These are phyloP conservation scores for Leptodontidium sp. DNA, from an alignment of 2,329 filamentous ascomycete species.

Conservation along the genomic window DNA sequence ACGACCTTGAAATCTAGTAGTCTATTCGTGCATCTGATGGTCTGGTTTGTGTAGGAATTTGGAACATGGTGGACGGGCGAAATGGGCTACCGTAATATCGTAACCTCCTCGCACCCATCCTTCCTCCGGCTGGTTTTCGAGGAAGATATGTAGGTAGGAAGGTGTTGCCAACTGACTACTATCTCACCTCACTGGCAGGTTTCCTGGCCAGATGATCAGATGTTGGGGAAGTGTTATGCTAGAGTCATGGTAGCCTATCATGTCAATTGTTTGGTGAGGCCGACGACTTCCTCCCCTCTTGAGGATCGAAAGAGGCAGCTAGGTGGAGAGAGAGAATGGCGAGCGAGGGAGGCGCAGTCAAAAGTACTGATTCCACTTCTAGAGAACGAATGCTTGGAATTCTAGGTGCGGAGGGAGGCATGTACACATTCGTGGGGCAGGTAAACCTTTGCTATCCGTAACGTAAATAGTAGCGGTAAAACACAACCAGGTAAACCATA, in stretches of 20 bases:
- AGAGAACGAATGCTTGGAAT: background rate
- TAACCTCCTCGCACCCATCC: background rate
- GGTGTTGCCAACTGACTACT: constrained; percentile 5
- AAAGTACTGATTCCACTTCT: background rate
- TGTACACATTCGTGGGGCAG: background rate
- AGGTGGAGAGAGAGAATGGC: background rate
- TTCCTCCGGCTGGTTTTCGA: constrained; percentile 11
- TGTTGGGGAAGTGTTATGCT: background rate
- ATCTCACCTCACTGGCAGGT: background rate
- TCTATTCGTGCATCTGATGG: constrained; percentile 14
- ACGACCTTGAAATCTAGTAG: constrained; percentile 13
- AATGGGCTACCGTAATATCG: constrained; percentile 9
- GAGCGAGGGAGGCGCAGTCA: constrained; percentile 20
- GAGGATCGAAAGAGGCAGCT: background rate
- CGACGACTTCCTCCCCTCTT: background rate
- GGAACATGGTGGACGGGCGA: background rate
- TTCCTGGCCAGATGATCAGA: constrained; percentile 9
- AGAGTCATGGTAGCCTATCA: constrained; percentile 17
- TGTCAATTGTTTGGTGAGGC: background rate
- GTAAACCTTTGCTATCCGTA: background rate
- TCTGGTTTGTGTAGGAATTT: background rate
- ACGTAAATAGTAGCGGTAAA: background rate
- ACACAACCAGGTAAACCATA: no score
- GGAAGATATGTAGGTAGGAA: background rate
- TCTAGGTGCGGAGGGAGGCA: background rate